Evolutionary conservation across 1,139 yeast species (phyloP), one percentile per base, ranked within the genome.

Genomic region (Wickerhamomyces sp.): DNA sequence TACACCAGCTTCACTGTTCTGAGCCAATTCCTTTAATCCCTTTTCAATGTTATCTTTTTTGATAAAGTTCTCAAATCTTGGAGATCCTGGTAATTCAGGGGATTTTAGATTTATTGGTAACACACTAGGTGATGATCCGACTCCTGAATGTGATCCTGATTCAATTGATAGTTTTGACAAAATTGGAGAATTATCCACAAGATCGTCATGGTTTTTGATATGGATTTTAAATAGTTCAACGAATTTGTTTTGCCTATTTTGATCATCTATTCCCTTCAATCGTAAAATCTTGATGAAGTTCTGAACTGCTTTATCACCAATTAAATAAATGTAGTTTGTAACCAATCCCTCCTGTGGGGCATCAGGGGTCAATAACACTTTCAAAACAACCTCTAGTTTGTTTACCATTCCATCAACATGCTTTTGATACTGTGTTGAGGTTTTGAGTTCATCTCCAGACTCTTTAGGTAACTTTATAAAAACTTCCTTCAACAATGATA

Each of bases 271-370:
- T 7, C 84, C 83, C 63, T 86, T 87, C 50, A 87, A 69, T 33
- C 73, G 76, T 45, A 88, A 68, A 6, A 88, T 68, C 59, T 85
- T 87, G 49, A 66, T 62, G 59, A 87, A 87, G 58, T 88, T 88
- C 14, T 67, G 64, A 27, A 76, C 63, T 18, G 82, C 79, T 44
- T 72, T 72, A 63, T 88, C 96, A 4, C 84, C 84, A 50, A 88
- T 74, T 23, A 84, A 68, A 49, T 74, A 74, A 60, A 87, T 79
- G 62, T 88, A 88, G 56, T 74, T 79, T 46, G 78, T 79, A 4
- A 86, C 80, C 33, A 86, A 73, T 15, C 78, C 80, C 48, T 85
- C 81, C 67, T 68, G 77, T 44, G 95, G 95, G 14, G 78, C 74
- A 4, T 72, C 64, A 23, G 84, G 81, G 0, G 86, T 78, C 60